Evolutionary conservation across 306 rosid genomes (phyloP).

Genomic region (Fagus crenata): DNA sequence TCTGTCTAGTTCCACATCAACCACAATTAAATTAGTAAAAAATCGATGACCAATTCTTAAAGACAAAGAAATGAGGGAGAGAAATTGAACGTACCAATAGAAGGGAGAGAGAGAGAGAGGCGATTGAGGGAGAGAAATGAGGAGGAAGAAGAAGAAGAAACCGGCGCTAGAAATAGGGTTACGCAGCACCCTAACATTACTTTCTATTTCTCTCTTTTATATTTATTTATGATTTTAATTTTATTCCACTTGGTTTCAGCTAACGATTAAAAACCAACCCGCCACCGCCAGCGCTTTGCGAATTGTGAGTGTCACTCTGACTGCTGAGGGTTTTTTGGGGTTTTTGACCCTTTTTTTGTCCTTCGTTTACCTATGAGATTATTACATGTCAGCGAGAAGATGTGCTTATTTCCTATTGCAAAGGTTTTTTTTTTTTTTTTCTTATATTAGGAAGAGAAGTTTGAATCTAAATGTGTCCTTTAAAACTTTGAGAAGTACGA

Average conservation of each 20-base stretch:
- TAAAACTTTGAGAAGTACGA: too few species aligned
- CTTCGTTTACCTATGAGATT: neutral
- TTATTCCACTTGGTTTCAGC: conserved; percentile 1
- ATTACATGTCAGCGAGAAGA: neutral
- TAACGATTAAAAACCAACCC: neutral
- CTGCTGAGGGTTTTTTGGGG: neutral
- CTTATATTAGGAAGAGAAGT: too few species aligned
- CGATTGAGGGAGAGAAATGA: conserved; percentile 52
- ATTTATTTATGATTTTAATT: neutral
- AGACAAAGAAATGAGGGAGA: neutral
- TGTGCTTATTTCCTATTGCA: too few species aligned
- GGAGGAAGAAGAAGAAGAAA: conserved; percentile 32
- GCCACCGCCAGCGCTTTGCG: neutral
- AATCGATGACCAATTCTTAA: neutral
- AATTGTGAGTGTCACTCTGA: neutral
- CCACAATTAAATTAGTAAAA: conserved; percentile 32
- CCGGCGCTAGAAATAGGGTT: conserved; percentile 47
- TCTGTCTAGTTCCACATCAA: conserved; percentile 69
- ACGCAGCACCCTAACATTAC: conserved; percentile 29
- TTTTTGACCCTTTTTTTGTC: neutral
- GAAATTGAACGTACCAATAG: conserved; percentile 45
- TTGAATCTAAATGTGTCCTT: too few species aligned
- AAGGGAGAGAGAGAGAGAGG: conserved; percentile 43
- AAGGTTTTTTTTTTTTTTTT: fast-evolving
- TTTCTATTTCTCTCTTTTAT: neutral